Conservation (phyloP, 2,329 filamentous ascomycete genomes). For the Ophiocordyceps camponoti-floridani region DNA sequence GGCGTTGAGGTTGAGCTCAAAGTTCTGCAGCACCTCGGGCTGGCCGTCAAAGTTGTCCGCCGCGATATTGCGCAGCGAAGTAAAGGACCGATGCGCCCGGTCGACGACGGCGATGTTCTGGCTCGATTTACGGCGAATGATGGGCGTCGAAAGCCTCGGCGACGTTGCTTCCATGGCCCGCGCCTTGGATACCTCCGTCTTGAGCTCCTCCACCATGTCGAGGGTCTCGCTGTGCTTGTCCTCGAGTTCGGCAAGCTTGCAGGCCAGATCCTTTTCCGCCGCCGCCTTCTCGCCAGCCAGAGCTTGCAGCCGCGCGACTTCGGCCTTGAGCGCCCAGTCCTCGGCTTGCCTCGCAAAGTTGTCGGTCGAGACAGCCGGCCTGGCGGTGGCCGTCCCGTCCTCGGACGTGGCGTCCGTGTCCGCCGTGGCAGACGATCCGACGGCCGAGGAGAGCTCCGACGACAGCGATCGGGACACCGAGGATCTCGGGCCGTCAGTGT, state of each 20-base stretch:
- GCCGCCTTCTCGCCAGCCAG: slow-evolving; percentile 62
- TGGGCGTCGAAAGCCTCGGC: slow-evolving; percentile 47
- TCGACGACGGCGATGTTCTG: slow-evolving; percentile 78
- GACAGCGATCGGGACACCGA: slow-evolving; percentile 75
- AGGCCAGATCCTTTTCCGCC: slow-evolving; percentile 52
- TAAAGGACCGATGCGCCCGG: slow-evolving; percentile 79
- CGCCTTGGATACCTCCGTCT: slow-evolving; percentile 68
- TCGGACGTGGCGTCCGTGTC: slow-evolving; percentile 32
- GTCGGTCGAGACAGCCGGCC: slow-evolving; percentile 18
- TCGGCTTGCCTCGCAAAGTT: slow-evolving; percentile 17
- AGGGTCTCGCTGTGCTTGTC: slow-evolving; percentile 66
- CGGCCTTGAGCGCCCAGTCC: slow-evolving; percentile 32
- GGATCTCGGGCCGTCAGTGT: slow-evolving; percentile 47
- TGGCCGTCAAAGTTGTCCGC: slow-evolving; percentile 67
- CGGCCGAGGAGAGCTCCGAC: slow-evolving; percentile 79
- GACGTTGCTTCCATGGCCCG: slow-evolving; percentile 41
- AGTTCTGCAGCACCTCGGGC: slow-evolving; percentile 76
- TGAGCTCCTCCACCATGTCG: slow-evolving; percentile 78
- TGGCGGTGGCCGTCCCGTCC: slow-evolving; percentile 25
- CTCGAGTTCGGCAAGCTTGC: slow-evolving; percentile 71
- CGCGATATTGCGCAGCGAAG: slow-evolving; percentile 75
- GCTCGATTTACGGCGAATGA: slow-evolving; percentile 85
- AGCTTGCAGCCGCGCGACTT: slow-evolving; percentile 53
- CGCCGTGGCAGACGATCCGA: slow-evolving; percentile 51
- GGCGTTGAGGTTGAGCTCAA: slow-evolving; percentile 78